Conservation (phyloP, 2,329 filamentous ascomycete genomes). For the Rosellinia necatrix region DNA sequence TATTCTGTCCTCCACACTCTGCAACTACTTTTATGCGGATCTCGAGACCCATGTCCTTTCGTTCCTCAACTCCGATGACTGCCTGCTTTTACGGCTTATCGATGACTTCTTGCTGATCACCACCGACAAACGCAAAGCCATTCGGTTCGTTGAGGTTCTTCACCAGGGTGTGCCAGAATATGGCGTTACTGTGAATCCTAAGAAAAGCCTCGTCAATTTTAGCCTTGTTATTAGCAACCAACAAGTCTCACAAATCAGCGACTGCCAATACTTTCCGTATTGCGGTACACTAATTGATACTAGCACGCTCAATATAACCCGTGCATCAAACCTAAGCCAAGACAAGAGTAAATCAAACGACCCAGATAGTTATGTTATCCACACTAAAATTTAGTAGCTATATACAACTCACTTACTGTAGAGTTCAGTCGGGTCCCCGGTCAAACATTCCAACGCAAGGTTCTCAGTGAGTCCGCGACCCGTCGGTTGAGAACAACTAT, state of each 20-base stretch:
- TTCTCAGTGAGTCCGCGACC: slow-evolving; percentile 60
- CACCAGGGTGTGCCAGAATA: slow-evolving; percentile 77
- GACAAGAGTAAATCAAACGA: slow-evolving; percentile 50
- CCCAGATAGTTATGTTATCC: not conserved
- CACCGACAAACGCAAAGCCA: slow-evolving; percentile 67
- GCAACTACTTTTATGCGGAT: slow-evolving; percentile 95
- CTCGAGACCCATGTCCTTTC: slow-evolving; percentile 71
- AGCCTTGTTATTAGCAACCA: slow-evolving; percentile 61
- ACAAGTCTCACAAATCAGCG: slow-evolving; percentile 53
- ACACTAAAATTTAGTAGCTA: slow-evolving; percentile 43
- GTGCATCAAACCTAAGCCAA: slow-evolving; percentile 54
- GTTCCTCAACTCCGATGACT: slow-evolving; percentile 66
- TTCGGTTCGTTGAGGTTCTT: slow-evolving; percentile 78
- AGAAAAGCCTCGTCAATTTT: slow-evolving; percentile 88
- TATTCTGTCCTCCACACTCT: slow-evolving; percentile 81
- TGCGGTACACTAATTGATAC: slow-evolving; percentile 82
- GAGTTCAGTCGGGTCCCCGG: slow-evolving; percentile 75
- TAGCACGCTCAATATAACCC: slow-evolving; percentile 73
- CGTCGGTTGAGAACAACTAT: not conserved
- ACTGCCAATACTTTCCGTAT: slow-evolving; percentile 72
- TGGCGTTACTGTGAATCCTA: slow-evolving; percentile 75
- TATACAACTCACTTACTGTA: slow-evolving; percentile 77
- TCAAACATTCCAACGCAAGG: slow-evolving; percentile 78
- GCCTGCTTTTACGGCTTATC: slow-evolving; percentile 78
- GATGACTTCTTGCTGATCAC: slow-evolving; percentile 95